Percentiles rank a stretch among this genome's conserved stretches.
phyloP scores from a whole-genome alignment of 495 filamentous ascomycete species.

The Trypethelium eluteriae region DNA sequence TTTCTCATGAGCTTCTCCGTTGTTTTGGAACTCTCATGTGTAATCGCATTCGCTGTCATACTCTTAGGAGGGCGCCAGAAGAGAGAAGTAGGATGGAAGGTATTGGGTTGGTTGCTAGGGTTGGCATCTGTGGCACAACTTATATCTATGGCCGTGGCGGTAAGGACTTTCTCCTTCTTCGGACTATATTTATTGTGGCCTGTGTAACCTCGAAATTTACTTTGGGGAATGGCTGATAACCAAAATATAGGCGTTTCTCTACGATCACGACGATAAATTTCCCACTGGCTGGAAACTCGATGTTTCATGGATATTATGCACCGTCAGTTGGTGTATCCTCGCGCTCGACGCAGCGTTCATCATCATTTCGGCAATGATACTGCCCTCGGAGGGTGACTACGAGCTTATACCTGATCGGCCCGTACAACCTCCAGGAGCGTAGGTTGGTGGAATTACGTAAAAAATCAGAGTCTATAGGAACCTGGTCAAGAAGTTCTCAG shows the following conservation, averaged over 20 bases:
- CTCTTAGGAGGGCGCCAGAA: slow-evolving; percentile 68
- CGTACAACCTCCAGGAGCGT: not conserved
- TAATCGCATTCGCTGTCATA: slow-evolving; percentile 68
- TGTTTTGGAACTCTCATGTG: slow-evolving; percentile 63
- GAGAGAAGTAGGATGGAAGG: slow-evolving; percentile 68
- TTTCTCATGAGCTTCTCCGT: slow-evolving; percentile 79
- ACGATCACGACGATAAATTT: slow-evolving; percentile 78
- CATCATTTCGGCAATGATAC: slow-evolving; percentile 51
- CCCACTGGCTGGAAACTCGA: slow-evolving; percentile 78
- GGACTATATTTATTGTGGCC: too few species aligned
- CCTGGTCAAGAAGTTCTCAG: too few species aligned
- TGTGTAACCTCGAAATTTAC: too few species aligned
- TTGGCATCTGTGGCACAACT: slow-evolving; percentile 56
- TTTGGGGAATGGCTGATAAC: slow-evolving; percentile 9
- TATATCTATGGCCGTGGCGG: slow-evolving; percentile 68
- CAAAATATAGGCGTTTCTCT: slow-evolving; percentile 61
- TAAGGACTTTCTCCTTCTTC: slow-evolving; percentile 41
- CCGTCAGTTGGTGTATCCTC: slow-evolving; percentile 60
- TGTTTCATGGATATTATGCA: slow-evolving; percentile 68
- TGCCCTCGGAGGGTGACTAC: slow-evolving; percentile 81
- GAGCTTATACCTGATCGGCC: slow-evolving; percentile 53
- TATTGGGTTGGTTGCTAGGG: slow-evolving; percentile 56
- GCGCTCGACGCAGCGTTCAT: slow-evolving; percentile 55
- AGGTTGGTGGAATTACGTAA: not conserved
- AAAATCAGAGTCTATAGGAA: too few species aligned